Conservation (phyloP, 2,329 filamentous ascomycete species). For the Chaetomium sp. region DNA sequence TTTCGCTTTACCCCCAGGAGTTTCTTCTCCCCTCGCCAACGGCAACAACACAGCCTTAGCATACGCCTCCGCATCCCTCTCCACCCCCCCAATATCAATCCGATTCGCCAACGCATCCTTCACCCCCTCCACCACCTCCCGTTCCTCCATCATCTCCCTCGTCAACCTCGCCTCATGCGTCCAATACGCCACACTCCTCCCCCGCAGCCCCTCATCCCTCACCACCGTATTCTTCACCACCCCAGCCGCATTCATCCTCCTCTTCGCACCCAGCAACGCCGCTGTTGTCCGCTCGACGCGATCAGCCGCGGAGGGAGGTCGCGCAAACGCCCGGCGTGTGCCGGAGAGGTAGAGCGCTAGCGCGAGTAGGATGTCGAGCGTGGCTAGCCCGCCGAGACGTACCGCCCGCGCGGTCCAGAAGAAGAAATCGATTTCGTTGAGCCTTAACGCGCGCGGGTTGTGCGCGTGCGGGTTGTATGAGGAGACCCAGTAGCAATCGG, state of each 20-base stretch:
- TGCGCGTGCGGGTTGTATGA: conserved; percentile 55
- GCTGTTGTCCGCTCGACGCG: conserved; percentile 56
- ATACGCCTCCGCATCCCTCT: conserved; percentile 58
- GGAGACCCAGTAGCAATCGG: conserved; percentile 60
- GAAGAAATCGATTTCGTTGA: conserved; percentile 61
- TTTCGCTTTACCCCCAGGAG: too few species aligned
- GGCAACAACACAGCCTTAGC: conserved; percentile 39
- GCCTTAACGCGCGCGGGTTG: conserved; percentile 57
- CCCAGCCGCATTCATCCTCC: conserved; percentile 64
- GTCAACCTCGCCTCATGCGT: conserved; percentile 65
- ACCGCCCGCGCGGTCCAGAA: conserved; percentile 62
- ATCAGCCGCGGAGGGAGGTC: conserved; percentile 54
- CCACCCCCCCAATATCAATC: conserved; percentile 56
- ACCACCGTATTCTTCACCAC: conserved; percentile 75
- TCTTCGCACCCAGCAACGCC: conserved; percentile 51
- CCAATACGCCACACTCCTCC: conserved; percentile 69
- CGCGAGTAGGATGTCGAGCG: conserved; percentile 58
- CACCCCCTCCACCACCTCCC: conserved; percentile 65
- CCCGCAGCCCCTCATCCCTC: conserved; percentile 65
- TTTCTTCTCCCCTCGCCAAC: neutral
- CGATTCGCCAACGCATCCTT: conserved; percentile 59
- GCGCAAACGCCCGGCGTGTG: conserved; percentile 71
- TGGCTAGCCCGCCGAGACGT: conserved; percentile 58
- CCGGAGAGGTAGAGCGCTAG: conserved; percentile 65
- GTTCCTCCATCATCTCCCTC: conserved; percentile 70